A percentile compares a stretch with the other conserved stretches of the same genome.
Conservation (phyloP, 208 protist genomes). For the Willaertia magna region DNA sequence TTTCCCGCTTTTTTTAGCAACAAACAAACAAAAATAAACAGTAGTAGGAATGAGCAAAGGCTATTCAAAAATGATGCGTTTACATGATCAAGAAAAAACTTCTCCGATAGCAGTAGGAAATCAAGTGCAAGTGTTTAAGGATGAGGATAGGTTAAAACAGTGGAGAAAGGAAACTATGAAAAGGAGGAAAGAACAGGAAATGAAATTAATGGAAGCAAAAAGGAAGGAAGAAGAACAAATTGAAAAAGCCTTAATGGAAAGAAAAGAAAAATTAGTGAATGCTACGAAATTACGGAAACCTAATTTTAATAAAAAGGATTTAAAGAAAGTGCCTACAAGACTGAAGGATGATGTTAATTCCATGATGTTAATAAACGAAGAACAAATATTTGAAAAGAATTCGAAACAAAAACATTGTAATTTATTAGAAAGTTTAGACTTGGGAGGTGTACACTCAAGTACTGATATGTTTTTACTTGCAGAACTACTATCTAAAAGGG, state of each 20-base stretch:
- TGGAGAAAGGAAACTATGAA: not conserved
- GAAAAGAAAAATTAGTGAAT: not conserved
- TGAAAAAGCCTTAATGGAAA: not conserved
- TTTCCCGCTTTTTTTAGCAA: too few relatives aligned
- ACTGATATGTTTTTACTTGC: not conserved
- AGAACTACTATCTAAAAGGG: not conserved
- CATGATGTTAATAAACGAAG: not conserved
- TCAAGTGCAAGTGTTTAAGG: too few relatives aligned
- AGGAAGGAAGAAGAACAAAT: not conserved
- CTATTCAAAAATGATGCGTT: too few relatives aligned
- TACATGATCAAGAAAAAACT: too few relatives aligned
- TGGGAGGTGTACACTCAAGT: not conserved
- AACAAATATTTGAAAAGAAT: not conserved
- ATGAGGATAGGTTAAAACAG: not conserved
- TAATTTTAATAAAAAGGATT: not conserved
- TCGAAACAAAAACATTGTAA: not conserved
- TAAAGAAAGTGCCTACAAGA: not conserved
- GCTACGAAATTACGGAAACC: not conserved
- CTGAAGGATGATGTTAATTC: not conserved
- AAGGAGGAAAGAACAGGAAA: not conserved
- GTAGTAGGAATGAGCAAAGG: too few relatives aligned
- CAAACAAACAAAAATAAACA: too few relatives aligned
- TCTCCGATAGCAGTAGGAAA: too few relatives aligned
- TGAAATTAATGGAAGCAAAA: not conserved
- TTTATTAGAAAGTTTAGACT: not conserved